Evolutionary conservation across 805 yeast species (phyloP).

Genomic region (Lipomyces yamadae): DNA sequence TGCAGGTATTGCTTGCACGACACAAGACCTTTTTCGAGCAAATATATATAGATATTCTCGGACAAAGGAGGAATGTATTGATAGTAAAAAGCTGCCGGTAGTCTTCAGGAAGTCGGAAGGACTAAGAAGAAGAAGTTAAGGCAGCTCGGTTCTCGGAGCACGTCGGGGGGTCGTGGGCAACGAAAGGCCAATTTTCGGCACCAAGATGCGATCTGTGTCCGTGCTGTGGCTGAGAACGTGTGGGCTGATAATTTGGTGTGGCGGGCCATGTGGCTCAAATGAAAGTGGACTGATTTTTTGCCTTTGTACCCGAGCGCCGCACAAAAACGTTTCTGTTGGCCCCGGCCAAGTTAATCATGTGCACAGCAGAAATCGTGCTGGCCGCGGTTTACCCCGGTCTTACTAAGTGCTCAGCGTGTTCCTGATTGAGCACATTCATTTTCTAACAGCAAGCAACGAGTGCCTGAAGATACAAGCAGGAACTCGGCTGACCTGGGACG

Average conservation of each 20-base stretch:
- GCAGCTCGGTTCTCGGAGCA: background rate
- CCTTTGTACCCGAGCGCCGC: too few relatives aligned
- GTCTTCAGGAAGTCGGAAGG: background rate
- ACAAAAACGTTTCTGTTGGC: too few relatives aligned
- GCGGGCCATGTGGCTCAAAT: background rate
- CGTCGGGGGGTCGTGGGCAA: background rate
- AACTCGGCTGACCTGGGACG: too few relatives aligned
- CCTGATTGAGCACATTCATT: too few relatives aligned
- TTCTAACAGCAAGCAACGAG: too few relatives aligned
- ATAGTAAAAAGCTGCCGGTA: background rate
- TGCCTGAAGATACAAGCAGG: too few relatives aligned
- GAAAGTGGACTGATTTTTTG: slow-evolving; percentile 8
- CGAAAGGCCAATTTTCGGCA: background rate
- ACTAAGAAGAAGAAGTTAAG: background rate
- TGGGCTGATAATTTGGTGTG: slow-evolving; percentile 13
- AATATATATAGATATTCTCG: background rate
- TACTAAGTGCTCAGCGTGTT: too few relatives aligned
- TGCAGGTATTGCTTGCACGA: background rate
- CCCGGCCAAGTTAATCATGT: too few relatives aligned
- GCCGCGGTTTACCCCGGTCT: too few relatives aligned
- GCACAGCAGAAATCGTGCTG: too few relatives aligned
- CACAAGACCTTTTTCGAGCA: background rate
- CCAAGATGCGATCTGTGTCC: background rate
- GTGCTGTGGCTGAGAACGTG: background rate
- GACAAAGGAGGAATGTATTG: background rate